Conservation (phyloP, 2,329 filamentous ascomycete genomes). For the Fusarium annulatum region DNA sequence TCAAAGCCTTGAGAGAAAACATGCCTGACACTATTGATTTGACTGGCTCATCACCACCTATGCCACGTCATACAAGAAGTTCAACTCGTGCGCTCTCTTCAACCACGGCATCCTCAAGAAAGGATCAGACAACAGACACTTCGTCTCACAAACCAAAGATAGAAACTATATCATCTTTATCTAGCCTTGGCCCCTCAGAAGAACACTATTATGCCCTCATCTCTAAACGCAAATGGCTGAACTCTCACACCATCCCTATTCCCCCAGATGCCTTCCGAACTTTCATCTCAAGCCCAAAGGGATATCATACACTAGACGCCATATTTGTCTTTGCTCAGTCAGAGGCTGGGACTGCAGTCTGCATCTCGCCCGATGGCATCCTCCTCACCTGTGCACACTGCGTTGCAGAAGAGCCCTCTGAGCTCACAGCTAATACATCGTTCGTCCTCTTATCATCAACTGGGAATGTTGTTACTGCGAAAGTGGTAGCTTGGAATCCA, state of each 20-base stretch:
- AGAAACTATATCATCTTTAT: not conserved
- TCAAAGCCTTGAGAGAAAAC: not conserved
- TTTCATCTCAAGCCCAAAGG: not conserved
- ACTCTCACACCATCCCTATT: conserved; percentile 30
- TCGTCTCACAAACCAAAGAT: conserved; percentile 9
- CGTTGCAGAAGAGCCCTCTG: conserved; percentile 54
- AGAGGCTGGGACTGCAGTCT: conserved; percentile 63
- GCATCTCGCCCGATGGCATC: conserved; percentile 56
- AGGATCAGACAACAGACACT: not conserved
- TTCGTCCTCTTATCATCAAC: conserved; percentile 58
- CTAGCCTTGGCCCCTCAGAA: not conserved
- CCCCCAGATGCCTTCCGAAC: conserved; percentile 11
- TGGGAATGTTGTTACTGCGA: conserved; percentile 53
- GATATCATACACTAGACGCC: conserved; percentile 26
- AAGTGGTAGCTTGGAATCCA: conserved; percentile 55
- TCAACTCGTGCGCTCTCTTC: conserved; percentile 5
- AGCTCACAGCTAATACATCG: conserved; percentile 42
- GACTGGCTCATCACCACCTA: not conserved
- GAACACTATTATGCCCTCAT: conserved; percentile 8
- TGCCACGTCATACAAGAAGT: conserved; percentile 27
- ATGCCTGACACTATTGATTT: conserved; percentile 14
- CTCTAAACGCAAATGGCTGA: conserved; percentile 34
- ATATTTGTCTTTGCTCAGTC: conserved; percentile 61
- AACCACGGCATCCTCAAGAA: not conserved
- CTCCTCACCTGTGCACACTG: conserved; percentile 64